Evolutionary conservation across 202 grass and related monocot genomes (phyloP).

Genomic region (Zizania palustris): DNA sequence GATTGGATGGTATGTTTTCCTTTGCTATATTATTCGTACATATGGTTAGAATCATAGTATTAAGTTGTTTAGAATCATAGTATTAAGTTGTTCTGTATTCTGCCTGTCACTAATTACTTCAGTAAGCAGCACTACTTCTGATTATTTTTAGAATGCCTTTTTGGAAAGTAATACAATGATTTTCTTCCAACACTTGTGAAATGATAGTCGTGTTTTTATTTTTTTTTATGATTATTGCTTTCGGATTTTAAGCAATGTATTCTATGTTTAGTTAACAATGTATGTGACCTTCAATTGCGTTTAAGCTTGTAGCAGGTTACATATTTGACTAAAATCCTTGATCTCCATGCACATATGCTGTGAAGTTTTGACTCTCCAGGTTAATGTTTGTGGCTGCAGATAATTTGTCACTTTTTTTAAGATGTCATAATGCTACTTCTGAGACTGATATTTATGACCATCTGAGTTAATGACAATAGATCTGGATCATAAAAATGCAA

Average conservation of each 20-base stretch:
- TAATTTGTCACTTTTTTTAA: too few species aligned
- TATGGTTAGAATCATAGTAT: not conserved
- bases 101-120: not conserved
- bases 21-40: not conserved
- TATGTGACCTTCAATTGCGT: not conserved
- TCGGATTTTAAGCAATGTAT: not conserved
- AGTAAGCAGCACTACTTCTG: not conserved
- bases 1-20: slow-evolving; percentile 1
- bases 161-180: not conserved
- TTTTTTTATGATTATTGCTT: not conserved
- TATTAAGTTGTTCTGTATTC: not conserved
- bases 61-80: not conserved
- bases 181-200: not conserved
- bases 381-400: too few species aligned
- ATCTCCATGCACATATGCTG: not conserved
- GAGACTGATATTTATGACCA: too few species aligned
- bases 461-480: too few species aligned
- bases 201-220: not conserved
- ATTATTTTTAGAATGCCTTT: not conserved
- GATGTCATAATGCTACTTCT: too few species aligned
- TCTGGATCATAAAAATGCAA: too few species aligned
- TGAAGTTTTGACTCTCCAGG: not conserved
- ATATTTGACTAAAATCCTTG: not conserved
- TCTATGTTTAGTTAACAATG: not conserved
- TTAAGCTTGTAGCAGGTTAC: not conserved